Evolutionary conservation across 2,329 filamentous ascomycete species (phyloP), one percentile per base, ranked within the genome.

Genomic region (Thielaviopsis euricoi): DNA sequence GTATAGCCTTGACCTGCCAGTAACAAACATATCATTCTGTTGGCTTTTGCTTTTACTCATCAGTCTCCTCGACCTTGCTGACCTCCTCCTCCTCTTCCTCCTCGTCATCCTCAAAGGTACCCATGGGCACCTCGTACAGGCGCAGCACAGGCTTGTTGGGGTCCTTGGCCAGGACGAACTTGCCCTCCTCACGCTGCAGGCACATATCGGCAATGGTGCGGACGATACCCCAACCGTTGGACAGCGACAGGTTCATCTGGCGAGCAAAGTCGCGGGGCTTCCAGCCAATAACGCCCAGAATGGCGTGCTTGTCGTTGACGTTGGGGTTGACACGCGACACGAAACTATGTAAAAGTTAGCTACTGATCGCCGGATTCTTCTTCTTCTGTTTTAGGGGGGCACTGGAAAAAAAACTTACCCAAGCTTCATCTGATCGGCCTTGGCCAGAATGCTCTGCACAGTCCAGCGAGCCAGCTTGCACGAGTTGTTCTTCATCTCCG

Each of bases 401-500:
- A 22, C 57, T 25, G 33, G n/a, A n/a, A 50, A 37, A 61, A 10
- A 10, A 49, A 77, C 83, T 64, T 77, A 90, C 86, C 89, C 93
- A 71, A 98, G 83, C 79, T 97, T 98, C 89, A 98, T 96, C 64
- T 89, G 79, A 70, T 98, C 93, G n/a, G 93, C 90, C 75, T 90
- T 90, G 70, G 91, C 90, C 60, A 98, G 82, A 68, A 98, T 96
- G 68, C 86, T 88, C 78, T 98, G 93, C 50, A 91, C 89, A 33
- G 93, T 95, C 93, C 93, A 98, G 70, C 93, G 80, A 60, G 93
- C 93, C 62, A 98, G 84, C 79, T 98, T 98, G 86, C 89, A 95
- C 69, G 84, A 89, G 81, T 98, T 98, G 82, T 98, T 98, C 87
- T 98, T 98, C 93, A 98, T 98, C 77, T 98, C 93, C 13, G 93